Conservation (phyloP, 352 stramenopile genomes). For the Phytophthora citricola region DNA sequence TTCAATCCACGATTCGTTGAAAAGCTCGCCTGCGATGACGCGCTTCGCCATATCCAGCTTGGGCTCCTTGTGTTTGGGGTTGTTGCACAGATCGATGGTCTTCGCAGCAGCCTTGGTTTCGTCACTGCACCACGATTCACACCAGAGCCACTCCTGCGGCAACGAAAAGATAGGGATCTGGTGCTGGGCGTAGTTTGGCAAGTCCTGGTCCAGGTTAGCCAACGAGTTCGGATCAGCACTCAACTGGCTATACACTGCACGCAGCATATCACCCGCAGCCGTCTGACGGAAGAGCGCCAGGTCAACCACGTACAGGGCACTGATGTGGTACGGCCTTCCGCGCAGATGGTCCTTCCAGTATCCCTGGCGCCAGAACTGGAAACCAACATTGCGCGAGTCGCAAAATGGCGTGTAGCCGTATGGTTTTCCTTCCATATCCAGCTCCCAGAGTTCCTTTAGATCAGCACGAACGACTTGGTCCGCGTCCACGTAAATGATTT, state of each 20-base stretch:
- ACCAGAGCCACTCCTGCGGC: conserved; percentile 99
- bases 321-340: conserved; percentile 99
- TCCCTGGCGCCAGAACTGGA: conserved; percentile 98
- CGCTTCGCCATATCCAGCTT: conserved; percentile 99
- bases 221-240: conserved; percentile 98
- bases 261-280: conserved; percentile 96
- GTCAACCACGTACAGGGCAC: conserved; percentile 99
- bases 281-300: conserved; percentile 95
- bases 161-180: conserved; percentile 98
- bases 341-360: conserved; percentile 99
- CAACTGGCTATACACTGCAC: conserved; percentile 97
- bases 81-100: conserved; percentile 99
- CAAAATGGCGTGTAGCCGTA: conserved; percentile 99
- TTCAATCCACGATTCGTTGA: conserved; percentile 98
- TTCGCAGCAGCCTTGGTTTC: conserved; percentile 97
- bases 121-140: conserved; percentile 99
- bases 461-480: conserved; percentile 99
- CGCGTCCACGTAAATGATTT: conserved; percentile 99
- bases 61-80: conserved; percentile 99
- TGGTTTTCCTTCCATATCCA: conserved; percentile 96
- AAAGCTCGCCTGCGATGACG: conserved; percentile 97
- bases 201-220: conserved; percentile 99
- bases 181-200: conserved; percentile 98
- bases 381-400: conserved; percentile 96
- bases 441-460: conserved; percentile 98